Evolutionary conservation across 2,329 filamentous ascomycete species (phyloP), one percentile per base, ranked within the genome.

Genomic region (Colletotrichum sp.): DNA sequence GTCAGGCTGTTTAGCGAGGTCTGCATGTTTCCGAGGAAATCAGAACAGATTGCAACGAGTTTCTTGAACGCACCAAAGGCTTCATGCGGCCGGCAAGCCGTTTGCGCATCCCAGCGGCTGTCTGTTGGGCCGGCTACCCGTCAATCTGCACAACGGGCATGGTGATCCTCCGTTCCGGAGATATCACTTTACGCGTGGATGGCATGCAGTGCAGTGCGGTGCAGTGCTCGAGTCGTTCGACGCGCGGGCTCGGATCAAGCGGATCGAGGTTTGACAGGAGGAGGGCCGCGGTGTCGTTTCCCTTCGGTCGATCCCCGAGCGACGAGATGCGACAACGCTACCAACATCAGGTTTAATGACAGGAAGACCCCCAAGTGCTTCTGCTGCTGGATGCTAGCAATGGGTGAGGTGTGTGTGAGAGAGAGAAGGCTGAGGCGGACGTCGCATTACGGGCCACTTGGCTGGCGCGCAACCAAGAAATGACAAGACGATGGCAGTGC

Each of bases 401-500:
- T 9, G 15, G n/a, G 13, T 16, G 43, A 27, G 33, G 27, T 4
- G 24, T 43, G 27, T 4, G 24, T 43, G 59, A 6, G 62, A 31
- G 29, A 21, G 12, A 58, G 59, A 34, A 66, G 61, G 57, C 64
- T 70, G 57, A 47, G 57, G 24, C 18, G n/a, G 18, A 36, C 13
- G 58, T 34, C 16, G 29, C 57, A 47, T n/a, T 34, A 31, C 24
- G 12, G 24, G 33, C 15, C 4, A 29, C 29, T 36, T 61, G 7
- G 33, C 43, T 34, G 34, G 38, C 43, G 43, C 27, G 11, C 29
- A 27, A 15, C 55, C 54, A 34, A 58, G 61, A 54, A 51, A 55
- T 43, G 66, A 38, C 66, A 36, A 47, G 36, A 38, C n/a, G 51
- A 71, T 71, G 68, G 72, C 72, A 29, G 72, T 74, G 72, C 72